A percentile compares a stretch with the other conserved stretches of the same genome.
Evolutionary conservation across 768 basidiomycete species (phyloP).

Genomic region (Cyclocybe cylindracea): DNA sequence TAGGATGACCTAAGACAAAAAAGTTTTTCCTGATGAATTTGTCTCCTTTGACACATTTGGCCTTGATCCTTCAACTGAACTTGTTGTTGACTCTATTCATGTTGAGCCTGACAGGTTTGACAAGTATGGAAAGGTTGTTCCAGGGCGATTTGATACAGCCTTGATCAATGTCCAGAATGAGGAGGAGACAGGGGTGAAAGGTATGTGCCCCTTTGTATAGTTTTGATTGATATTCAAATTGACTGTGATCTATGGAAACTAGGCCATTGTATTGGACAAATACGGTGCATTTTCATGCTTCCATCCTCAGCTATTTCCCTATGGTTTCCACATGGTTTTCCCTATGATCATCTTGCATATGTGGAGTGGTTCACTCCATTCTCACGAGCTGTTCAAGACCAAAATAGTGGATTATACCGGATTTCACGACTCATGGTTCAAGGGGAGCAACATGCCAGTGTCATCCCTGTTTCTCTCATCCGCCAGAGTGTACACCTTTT

Average conservation of each 20-base stretch:
- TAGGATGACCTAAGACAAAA: too few species aligned
- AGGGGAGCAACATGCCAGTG: conserved; percentile 12
- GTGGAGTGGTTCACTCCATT: conserved; percentile 20
- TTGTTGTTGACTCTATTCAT: conserved; percentile 30
- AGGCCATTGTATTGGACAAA: conserved; percentile 2
- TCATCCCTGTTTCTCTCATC: conserved; percentile 25
- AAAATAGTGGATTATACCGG: conserved; percentile 24
- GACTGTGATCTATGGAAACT: too few species aligned
- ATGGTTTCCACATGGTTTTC: conserved; percentile 2
- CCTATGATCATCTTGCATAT: conserved; percentile 13
- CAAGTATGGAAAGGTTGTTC: conserved; percentile 14
- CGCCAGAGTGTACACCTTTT: conserved; percentile 29
- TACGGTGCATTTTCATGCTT: conserved; percentile 11
- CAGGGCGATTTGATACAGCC: conserved; percentile 12
- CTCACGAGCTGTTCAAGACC: conserved; percentile 7
- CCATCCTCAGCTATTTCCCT: background rate
- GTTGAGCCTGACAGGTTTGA: conserved; percentile 18
- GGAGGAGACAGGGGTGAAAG: background rate
- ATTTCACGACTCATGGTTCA: conserved; percentile 9
- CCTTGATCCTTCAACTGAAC: conserved; percentile 3
- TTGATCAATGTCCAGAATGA: conserved; percentile 2
- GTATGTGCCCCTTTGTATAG: background rate
- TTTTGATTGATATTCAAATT: too few species aligned
- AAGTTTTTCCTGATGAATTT: too few species aligned
- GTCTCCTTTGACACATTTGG: background rate